Base-by-base conservation (phyloP, 1,284 basidiomycete genomes). In the Malassezia yamatoensis region DNA sequence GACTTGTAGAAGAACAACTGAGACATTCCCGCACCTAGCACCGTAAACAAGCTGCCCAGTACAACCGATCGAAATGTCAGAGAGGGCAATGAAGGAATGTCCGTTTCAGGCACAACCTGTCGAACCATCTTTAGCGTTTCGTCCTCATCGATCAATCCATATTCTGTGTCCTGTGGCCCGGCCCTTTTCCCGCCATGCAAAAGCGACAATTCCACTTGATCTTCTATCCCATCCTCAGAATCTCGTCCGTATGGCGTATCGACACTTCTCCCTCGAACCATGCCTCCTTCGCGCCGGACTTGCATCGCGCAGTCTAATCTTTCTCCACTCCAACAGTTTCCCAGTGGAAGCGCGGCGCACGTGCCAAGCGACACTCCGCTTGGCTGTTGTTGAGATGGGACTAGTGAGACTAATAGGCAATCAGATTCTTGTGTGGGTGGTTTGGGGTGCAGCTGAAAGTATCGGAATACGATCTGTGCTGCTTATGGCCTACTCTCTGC, bases 31-130 rank as follows among this genome's bases (percentile, higher is more conserved):
- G 80, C 80, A 6, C 81, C 81, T 1, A 81, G 63, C 13, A 79
- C 61, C 56, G 80, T 80, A 64, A 82, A 79, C 39, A 78, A 59
- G 1, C 69, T 73, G 1, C 81, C 81, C n/a, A 81, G 75, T 5
- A 81, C 15, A 5, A 80, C 56, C 3, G 78, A 79, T 29, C 81
- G 71, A 35, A 80, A 70, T 0, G 80, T 81, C 4, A 81, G 65
- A 0, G 80, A 78, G 0, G 80, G 79, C 1, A 81, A 61, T 0
- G 76, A 68, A 0, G 80, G 77, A 51, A 82, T 80, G 65, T 82
- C 81, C 0, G 76, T 77, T 7, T 78, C 76, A 1, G 80, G 79
- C 0, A 81, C 79, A 2, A 78, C 76, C 75, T 71, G 65, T 45
- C 62, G 60, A 47, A 74, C 64, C 33, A 67, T 57, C 16, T 51